Conservation (phyloP, 768 basidiomycete genomes). For the Udeniomyces megalosporus region DNA sequence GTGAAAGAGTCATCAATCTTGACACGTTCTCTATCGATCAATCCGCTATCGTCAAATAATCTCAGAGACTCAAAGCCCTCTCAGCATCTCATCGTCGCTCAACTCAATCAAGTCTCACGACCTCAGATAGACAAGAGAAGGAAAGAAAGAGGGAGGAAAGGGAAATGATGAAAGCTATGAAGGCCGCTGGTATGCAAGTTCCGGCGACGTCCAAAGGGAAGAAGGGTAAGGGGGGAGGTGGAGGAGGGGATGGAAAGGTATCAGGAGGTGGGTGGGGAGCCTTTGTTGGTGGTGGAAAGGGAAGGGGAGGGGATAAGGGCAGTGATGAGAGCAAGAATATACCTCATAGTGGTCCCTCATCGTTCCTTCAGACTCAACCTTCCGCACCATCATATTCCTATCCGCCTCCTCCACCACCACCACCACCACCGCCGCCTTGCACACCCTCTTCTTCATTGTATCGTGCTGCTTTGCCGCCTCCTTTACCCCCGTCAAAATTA, state of each 20-base stretch:
- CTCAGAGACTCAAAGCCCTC: slow-evolving; percentile 9
- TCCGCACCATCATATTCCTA: too few relatives aligned
- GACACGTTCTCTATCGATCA: neutral
- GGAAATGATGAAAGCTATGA: slow-evolving; percentile 8
- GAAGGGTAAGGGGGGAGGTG: neutral
- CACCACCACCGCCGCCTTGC: neutral
- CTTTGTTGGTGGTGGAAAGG: neutral
- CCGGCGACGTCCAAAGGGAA: neutral
- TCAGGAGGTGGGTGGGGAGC: too few relatives aligned
- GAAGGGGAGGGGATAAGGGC: neutral
- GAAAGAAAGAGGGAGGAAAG: slow-evolving; percentile 11
- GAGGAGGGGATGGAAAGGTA: neutral
- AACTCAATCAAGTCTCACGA: neutral
- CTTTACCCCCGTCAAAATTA: too few relatives aligned
- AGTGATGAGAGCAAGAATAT: neutral
- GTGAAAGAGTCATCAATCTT: neutral
- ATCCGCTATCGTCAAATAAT: too few relatives aligned
- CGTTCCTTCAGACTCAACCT: too few relatives aligned
- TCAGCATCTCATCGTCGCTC: slow-evolving; percentile 6
- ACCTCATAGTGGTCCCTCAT: neutral
- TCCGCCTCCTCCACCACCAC: neutral
- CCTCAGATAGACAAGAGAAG: slow-evolving; percentile 6
- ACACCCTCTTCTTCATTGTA: neutral
- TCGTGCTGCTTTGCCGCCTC: too few relatives aligned
- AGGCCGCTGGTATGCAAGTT: slow-evolving; percentile 2